Percentiles rank a stretch among this genome's conserved stretches.
phyloP scores from a whole-genome alignment of 225 moss, liverwort and hornwort genomes.

The Straminergon stramineum region DNA sequence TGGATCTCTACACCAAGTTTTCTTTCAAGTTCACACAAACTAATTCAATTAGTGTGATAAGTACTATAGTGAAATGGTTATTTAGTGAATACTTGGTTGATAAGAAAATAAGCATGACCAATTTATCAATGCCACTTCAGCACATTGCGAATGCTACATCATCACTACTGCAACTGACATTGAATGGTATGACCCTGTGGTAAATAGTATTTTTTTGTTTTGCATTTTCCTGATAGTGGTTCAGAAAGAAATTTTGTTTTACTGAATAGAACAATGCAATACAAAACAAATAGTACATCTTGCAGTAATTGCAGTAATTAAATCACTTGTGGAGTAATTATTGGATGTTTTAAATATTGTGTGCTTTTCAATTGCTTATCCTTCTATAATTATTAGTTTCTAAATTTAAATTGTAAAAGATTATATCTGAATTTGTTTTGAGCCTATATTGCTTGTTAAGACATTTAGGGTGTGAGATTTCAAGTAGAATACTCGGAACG shows the following conservation, averaged over 20 bases:
- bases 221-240: neutral
- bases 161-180: neutral
- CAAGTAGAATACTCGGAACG: neutral
- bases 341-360: neutral
- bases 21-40: neutral
- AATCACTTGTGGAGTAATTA: neutral
- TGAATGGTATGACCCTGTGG: fast-evolving
- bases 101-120: neutral
- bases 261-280: neutral
- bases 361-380: neutral
- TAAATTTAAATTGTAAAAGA: neutral
- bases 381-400: neutral
- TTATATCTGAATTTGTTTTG: neutral
- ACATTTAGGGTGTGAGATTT: neutral
- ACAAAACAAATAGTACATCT: neutral
- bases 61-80: neutral
- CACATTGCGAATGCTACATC: fast-evolving
- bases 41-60: neutral
- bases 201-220: too few species aligned
- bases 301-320: neutral
- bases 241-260: neutral
- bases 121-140: neutral
- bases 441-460: too few species aligned
- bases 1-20: neutral
- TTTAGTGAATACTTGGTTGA: neutral